These are phyloP conservation scores for Stagonosporopsis tanaceti DNA, from an alignment of 2,329 filamentous ascomycete genomes.

Conservation along the genomic window DNA sequence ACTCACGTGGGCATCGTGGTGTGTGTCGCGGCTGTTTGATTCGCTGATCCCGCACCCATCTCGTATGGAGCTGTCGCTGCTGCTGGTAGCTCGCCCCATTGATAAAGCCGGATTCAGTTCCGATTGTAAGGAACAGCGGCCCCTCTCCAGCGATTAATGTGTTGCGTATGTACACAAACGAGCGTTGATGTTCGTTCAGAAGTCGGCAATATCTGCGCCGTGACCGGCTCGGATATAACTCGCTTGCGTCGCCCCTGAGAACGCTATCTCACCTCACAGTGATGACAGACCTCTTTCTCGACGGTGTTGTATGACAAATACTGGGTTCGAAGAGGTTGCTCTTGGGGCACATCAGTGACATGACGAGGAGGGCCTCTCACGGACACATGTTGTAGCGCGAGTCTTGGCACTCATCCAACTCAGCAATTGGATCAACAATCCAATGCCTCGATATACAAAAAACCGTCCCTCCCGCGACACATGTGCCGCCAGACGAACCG, in stretches of 20 bases:
- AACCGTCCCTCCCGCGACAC: no score
- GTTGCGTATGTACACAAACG: not conserved
- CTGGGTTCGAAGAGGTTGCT: not conserved
- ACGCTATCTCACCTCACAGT: slow-evolving; percentile 6
- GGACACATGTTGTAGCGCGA: not conserved
- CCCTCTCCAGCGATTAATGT: not conserved
- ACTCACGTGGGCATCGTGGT: slow-evolving; percentile 8
- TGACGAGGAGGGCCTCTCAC: not conserved
- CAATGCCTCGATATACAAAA: no score
- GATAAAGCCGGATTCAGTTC: not conserved
- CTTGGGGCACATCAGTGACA: not conserved
- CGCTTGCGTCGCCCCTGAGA: slow-evolving; percentile 8
- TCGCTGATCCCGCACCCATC: slow-evolving; percentile 14
- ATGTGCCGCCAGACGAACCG: not conserved
- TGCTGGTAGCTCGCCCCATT: slow-evolving; percentile 6
- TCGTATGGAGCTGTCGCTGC: slow-evolving; percentile 16
- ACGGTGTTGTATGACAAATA: not conserved
- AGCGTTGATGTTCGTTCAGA: slow-evolving; percentile 10
- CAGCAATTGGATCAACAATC: no score
- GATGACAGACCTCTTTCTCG: slow-evolving; percentile 16
- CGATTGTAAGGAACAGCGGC: not conserved
- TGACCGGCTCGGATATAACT: slow-evolving; percentile 23
- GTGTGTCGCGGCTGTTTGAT: slow-evolving; percentile 27
- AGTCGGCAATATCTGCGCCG: slow-evolving; percentile 3
- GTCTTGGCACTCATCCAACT: no score